Percentiles rank a stretch among this genome's conserved stretches.
These are phyloP conservation scores for Russula vinacea DNA, from an alignment of 768 basidiomycete species.

Conservation along the genomic window DNA sequence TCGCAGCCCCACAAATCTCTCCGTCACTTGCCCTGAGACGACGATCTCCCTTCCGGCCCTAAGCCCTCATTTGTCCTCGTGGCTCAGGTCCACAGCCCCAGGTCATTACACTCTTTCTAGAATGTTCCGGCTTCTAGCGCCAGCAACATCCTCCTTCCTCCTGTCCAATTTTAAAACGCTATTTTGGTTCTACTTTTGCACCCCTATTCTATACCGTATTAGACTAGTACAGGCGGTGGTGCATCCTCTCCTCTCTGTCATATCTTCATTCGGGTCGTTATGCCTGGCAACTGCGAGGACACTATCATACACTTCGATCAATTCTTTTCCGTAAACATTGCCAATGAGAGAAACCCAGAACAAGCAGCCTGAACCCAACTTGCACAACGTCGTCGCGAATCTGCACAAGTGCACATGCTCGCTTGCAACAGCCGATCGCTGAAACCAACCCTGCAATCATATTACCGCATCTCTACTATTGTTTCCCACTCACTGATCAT, in stretches of 20 bases:
- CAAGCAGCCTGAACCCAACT: constrained; percentile 4
- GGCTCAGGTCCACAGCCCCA: neutral
- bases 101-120: neutral
- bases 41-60: neutral
- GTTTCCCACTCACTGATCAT: constrained; percentile 1
- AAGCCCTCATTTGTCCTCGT: constrained; percentile 10
- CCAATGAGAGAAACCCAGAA: neutral
- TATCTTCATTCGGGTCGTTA: neutral
- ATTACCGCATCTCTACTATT: neutral
- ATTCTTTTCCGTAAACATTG: neutral
- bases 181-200: neutral
- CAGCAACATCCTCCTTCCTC: neutral
- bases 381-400: neutral
- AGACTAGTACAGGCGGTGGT: neutral
- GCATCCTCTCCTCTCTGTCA: neutral
- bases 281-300: constrained; percentile 11
- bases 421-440: neutral
- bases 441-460: neutral
- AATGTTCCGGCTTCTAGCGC: neutral
- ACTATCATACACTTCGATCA: constrained; percentile 8
- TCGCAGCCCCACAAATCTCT: constrained; percentile 16
- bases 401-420: neutral
- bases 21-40: neutral
- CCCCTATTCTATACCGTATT: neutral
- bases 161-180: constrained; percentile 19